Evolutionary conservation across 225 moss, liverwort and hornwort species (phyloP).

Genomic region (Marchantia paleacea): DNA sequence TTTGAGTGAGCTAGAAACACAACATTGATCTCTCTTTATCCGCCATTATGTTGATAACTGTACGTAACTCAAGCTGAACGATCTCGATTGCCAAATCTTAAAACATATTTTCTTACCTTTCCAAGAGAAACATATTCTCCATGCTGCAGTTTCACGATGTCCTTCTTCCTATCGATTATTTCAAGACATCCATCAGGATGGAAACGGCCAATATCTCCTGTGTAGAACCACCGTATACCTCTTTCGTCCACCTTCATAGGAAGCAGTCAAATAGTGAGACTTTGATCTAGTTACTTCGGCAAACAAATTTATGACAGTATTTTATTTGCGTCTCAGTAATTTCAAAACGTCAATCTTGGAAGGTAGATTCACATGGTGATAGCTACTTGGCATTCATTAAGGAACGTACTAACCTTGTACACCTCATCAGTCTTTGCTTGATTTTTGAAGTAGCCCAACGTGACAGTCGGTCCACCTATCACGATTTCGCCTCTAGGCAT

Average conservation of each 20-base stretch:
- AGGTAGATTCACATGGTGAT: neutral
- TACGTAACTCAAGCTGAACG: neutral
- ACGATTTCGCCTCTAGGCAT: conserved; percentile 92
- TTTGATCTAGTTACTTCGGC: neutral
- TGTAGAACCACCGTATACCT: conserved; percentile 90
- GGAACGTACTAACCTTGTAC: conserved; percentile 52
- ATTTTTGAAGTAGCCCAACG: conserved; percentile 88
- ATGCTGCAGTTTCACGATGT: conserved; percentile 92
- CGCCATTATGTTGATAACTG: too few species aligned
- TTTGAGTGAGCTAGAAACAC: too few species aligned
- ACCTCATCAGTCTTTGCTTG: conserved; percentile 81
- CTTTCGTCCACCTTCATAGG: conserved; percentile 56
- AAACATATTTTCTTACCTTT: conserved; percentile 48
- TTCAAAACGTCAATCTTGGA: neutral
- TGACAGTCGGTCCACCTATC: conserved; percentile 83
- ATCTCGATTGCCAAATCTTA: neutral
- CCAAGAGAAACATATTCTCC: conserved; percentile 97
- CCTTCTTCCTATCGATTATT: conserved; percentile 96
- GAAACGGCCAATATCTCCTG: conserved; percentile 82
- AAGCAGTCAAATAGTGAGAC: neutral
- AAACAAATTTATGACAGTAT: too few species aligned
- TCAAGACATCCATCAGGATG: conserved; percentile 88
- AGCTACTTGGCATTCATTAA: neutral
- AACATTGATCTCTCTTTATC: too few species aligned
- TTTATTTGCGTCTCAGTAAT: neutral